These are phyloP conservation scores for Leptodermis oblonga DNA, from an alignment of 257 asterid genomes.

Conservation along the genomic window DNA sequence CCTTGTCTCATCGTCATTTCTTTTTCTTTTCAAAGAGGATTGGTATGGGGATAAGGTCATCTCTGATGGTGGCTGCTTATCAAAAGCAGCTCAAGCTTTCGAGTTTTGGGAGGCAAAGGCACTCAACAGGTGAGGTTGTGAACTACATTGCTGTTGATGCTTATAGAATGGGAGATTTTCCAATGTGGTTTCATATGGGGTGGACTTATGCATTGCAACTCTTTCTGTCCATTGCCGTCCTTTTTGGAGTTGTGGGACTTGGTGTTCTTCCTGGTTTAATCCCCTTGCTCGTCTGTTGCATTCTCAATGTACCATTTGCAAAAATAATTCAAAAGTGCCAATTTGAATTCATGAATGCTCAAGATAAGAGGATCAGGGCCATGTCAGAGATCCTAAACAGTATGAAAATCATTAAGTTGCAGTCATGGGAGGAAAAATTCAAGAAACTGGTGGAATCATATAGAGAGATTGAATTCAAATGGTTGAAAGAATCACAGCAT, in stretches of 20 bases:
- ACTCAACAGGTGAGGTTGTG: conserved; percentile 68
- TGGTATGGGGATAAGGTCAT: conserved; percentile 72
- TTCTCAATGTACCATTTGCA: conserved; percentile 63
- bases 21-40: conserved; percentile 49
- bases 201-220: conserved; percentile 53
- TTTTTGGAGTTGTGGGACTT: conserved; percentile 49
- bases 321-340: conserved; percentile 61
- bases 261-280: conserved; percentile 70
- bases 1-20: conserved; percentile 55
- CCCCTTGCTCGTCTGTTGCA: conserved; percentile 49
- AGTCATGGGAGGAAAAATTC: conserved; percentile 76
- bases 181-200: conserved; percentile 52
- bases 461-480: conserved; percentile 53
- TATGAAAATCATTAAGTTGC: conserved; percentile 74
- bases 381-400: conserved; percentile 67
- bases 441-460: conserved; percentile 42
- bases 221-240: conserved; percentile 35
- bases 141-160: conserved; percentile 77
- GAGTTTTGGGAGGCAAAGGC: conserved; percentile 42
- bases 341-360: conserved; percentile 54
- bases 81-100: conserved; percentile 66
- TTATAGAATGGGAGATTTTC: conserved; percentile 71
- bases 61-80: conserved; percentile 63
- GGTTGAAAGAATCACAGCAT: conserved; percentile 52
- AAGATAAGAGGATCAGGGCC: conserved; percentile 60